Evolutionary conservation across 1,284 basidiomycete genomes (phyloP), one percentile per base, ranked within the genome.

Genomic region (Ustilago cynodontis): DNA sequence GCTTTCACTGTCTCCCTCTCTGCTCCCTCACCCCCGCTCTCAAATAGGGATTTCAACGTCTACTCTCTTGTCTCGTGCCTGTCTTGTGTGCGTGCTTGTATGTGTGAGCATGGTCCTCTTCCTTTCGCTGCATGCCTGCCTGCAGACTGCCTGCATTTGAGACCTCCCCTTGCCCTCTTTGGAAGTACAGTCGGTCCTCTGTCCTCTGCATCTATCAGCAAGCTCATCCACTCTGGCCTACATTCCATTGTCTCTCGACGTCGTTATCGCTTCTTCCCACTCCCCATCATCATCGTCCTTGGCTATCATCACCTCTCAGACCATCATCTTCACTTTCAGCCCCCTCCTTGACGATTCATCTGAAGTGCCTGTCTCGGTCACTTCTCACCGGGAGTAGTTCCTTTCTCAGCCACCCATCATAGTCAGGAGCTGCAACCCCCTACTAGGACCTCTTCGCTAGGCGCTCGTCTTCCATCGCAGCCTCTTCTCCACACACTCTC

Each of bases 141-240:
- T 52, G 50, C 37, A 51, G 33, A 52, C 50, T 41, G 39, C 59
- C 39, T 61, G 59, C 50, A 60, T 51, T 26, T 43, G 18, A n/a
- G 35, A 31, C 28, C 41, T 51, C 47, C 41, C 31, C 47, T 45
- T 54, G 6, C 51, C 60, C 37, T 59, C 60, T 41, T 28, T 28
- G 26, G 29, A 56, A 56, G 39, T 2, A 13, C 31, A 53, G 51
- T 53, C 20, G n/a, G n/a, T n/a, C n/a, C n/a, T n/a, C n/a, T n/a
- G n/a, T n/a, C n/a, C 28, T 26, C 22, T 49, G 22, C 53, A 22
- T 41, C 52, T 20, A 41, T 55, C 53, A 37, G 20, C 22, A 18
- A 16, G 6, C 53, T 39, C 35, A 39, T 43, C n/a, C 41, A 43
- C 41, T n/a, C 20, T 43, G 18, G n/a, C 41, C 41, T 43, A 7